Conservation (phyloP, 2,329 filamentous ascomycete species). For the Paraphoma sp. region DNA sequence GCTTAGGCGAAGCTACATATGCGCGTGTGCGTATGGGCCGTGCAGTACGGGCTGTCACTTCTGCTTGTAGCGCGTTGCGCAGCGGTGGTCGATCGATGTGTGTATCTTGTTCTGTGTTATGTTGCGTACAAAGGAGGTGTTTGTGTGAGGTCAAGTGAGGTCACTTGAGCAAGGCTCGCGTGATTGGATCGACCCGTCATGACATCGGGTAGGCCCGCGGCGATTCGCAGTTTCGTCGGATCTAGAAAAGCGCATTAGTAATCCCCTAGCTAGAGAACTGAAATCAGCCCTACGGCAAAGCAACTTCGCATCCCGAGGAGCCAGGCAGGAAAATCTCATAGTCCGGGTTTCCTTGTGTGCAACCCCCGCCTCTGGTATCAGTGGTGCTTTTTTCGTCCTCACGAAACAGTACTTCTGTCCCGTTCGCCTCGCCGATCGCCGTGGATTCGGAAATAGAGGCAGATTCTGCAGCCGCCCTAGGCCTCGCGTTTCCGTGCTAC, state of each 20-base stretch:
- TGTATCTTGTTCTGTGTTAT: not conserved
- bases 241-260: not conserved
- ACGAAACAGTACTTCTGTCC: too few species aligned
- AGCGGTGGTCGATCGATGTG: conserved; percentile 12
- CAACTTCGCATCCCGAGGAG: not conserved
- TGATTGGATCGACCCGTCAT: not conserved
- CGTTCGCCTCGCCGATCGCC: not conserved
- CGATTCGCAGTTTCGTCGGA: not conserved
- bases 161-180: not conserved
- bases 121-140: not conserved
- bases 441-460: not conserved
- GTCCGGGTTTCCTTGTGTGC: not conserved
- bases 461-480: conserved; percentile 15
- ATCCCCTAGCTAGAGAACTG: not conserved
- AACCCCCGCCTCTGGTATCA: too few species aligned
- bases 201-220: not conserved
- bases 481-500: too few species aligned
- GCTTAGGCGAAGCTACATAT: conserved; percentile 10
- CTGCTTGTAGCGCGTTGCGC: conserved; percentile 13
- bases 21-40: conserved; percentile 6
- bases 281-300: not conserved
- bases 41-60: conserved; percentile 14
- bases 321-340: not conserved
- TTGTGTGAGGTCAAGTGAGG: conserved; percentile 2
- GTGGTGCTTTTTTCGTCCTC: too few species aligned